Conservation (phyloP, 192 early-diverging fungal species). For the Geranomyces variabilis region DNA sequence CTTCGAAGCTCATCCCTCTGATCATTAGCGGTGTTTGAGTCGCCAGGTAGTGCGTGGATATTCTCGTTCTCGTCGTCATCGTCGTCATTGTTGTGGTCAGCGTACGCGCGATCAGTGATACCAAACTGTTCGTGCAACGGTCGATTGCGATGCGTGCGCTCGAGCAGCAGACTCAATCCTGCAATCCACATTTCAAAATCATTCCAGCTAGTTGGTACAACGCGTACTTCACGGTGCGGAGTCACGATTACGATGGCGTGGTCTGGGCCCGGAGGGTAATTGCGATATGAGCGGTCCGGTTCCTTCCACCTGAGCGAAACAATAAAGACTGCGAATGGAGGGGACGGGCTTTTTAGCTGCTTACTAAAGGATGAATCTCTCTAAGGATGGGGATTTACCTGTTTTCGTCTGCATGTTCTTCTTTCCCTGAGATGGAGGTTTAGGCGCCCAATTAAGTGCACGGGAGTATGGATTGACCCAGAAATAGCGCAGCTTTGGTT, state of each 20-base stretch:
- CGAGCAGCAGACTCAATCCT: conserved; percentile 40
- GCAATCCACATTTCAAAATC: conserved; percentile 47
- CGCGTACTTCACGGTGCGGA: conserved; percentile 32
- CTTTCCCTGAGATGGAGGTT: conserved; percentile 41
- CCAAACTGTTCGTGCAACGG: conserved; percentile 42
- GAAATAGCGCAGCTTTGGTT: conserved; percentile 51
- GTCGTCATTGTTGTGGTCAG: background rate
- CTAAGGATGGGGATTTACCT: conserved; percentile 36
- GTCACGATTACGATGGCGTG: conserved; percentile 46
- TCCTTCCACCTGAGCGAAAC: conserved; percentile 32
- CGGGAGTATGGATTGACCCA: conserved; percentile 55
- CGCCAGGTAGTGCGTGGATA: background rate
- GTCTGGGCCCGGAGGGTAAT: conserved; percentile 44
- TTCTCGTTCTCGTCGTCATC: background rate
- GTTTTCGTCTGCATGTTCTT: conserved; percentile 42
- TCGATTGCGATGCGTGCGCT: conserved; percentile 2
- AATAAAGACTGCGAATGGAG: conserved; percentile 24
- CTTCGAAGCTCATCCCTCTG: background rate
- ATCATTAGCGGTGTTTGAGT: background rate
- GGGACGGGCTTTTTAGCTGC: background rate
- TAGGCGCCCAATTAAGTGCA: conserved; percentile 45
- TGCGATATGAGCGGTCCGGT: conserved; percentile 30
- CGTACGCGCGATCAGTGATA: conserved; percentile 22
- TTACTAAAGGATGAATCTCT: too few relatives aligned
- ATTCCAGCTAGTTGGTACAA: conserved; percentile 49